A percentile compares a stretch with the other conserved stretches of the same genome.
Evolutionary conservation across 305 asterid species (phyloP).

Genomic region (Rubia tinctorum): DNA sequence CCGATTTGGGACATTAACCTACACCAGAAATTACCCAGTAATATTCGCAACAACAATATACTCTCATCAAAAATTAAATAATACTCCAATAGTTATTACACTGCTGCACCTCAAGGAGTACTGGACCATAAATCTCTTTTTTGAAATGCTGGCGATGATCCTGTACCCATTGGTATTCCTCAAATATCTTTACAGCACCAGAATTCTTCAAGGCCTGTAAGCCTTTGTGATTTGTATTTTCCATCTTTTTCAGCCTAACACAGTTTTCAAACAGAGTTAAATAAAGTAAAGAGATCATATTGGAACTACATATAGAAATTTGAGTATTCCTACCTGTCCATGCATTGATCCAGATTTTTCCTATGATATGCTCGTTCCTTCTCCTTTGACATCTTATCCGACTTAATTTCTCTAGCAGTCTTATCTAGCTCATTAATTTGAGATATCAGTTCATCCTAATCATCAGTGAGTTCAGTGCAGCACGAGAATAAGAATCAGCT

Average conservation of each 20-base stretch:
- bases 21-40: conserved; percentile 26
- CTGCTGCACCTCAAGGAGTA: conserved; percentile 70
- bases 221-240: conserved; percentile 70
- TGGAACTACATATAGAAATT: conserved; percentile 17
- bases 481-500: background rate
- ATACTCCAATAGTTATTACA: background rate
- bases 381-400: conserved; percentile 57
- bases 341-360: conserved; percentile 37
- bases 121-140: conserved; percentile 87
- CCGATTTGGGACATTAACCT: conserved; percentile 76
- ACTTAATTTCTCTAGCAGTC: conserved; percentile 57
- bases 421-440: conserved; percentile 68
- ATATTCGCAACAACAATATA: background rate
- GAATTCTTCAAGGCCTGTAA: conserved; percentile 60
- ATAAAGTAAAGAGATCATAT: background rate
- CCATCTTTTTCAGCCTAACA: conserved; percentile 73
- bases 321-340: conserved; percentile 48
- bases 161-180: conserved; percentile 89
- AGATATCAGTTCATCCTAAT: conserved; percentile 59
- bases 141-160: conserved; percentile 62
- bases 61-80: background rate
- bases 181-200: conserved; percentile 80
- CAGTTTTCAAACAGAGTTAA: background rate
- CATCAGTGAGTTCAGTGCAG: conserved; percentile 6
- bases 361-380: conserved; percentile 40